Evolutionary conservation across 108 stramenopile species (phyloP), one percentile per base, ranked within the genome.

Genomic region (Discostella stelligeroides): DNA sequence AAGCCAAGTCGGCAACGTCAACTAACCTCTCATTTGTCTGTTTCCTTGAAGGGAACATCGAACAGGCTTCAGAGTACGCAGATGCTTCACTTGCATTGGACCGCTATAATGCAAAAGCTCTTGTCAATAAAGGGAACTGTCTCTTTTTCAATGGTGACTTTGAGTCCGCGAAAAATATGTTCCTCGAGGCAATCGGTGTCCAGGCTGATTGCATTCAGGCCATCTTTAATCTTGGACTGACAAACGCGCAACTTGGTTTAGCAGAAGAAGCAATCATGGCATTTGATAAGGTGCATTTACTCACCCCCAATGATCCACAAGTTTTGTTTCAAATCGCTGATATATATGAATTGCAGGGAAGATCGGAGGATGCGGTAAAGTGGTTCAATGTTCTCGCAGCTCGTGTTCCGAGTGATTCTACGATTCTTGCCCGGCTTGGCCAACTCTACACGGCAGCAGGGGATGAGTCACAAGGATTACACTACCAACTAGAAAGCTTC

Each of bases 101-200:
- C 50, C 72, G 93, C 40, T 97, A 94, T 77, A 96, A 95, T 68
- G 87, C 93, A 21, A 89, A 87, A 18, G 96, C 96, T 8, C 85
- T 97, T 38, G 96, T 97, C 15, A 97, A 96, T 85, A 96, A 91
- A 64, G 96, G 88, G 14, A 96, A 96, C 73, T 94, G 95, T 75
- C 68, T 88, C 40, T 92, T 90, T 66, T 62, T 86, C 43, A 51
- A 67, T 18, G 77, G 77, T 25, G 89, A 97, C 45, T 84, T 76
- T 42, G 69, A 47, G 23, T 64, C 84, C 14, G 95, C 96, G 11
- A 92, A 90, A 56, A 85, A 93, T 53, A 50, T 92, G 20, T 97
- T 88, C 61, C 80, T 97, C 20, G 96, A 95, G 61, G 96, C 96
- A 24, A 87, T 95, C 25, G 89, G 90, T 20, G 86, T 97, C 43